Evolutionary conservation across 805 yeast species (phyloP), one percentile per base, ranked within the genome.

Genomic region (Cyberlindnera americana): DNA sequence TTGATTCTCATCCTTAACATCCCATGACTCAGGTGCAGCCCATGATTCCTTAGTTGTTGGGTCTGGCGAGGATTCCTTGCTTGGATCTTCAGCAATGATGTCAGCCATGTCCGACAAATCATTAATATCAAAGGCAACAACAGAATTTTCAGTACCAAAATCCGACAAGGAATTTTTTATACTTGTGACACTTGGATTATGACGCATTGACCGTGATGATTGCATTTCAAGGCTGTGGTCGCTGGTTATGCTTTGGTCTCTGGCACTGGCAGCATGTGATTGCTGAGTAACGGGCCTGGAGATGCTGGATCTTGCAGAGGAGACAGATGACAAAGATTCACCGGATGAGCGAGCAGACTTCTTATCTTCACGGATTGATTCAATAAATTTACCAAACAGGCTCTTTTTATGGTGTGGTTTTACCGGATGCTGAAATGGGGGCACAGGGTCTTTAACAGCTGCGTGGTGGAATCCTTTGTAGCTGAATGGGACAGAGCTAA

Each of bases 1-100:
- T 29, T 50, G 29, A 16, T 50, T 39, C 23, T 56, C 49, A 34
- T 54, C 53, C 44, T 72, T 75, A 9, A 77, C 81, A 49, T 76
- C 79, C 83, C 83, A 77, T 45, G 76, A 70, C 40, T 77, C 81
- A 3, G 83, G 83, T 5, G 83, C 75, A 19, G 60, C 62, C 83
- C 83, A 77, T 11, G 55, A 44, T 28, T 50, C 55, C 36, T 53
- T 41, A 18, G 40, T 29, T 3, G 17, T 17, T 12, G 42, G 38
- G 6, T 31, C 34, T 17, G 44, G 42, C 9, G 39, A n/a, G 9
- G 38, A 15, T 18, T 41, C 38, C 25, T 33, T 14, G 32, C 41
- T 37, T 18, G 35, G 35, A 1, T 35, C 35, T 9, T 41, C 49
- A 4, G 43, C 35, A 14, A 77, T 62, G 41, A 77, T 76, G 7